These are phyloP conservation scores for Paraglomus brasilianum DNA, from an alignment of 192 early-diverging fungal genomes.

Conservation along the genomic window DNA sequence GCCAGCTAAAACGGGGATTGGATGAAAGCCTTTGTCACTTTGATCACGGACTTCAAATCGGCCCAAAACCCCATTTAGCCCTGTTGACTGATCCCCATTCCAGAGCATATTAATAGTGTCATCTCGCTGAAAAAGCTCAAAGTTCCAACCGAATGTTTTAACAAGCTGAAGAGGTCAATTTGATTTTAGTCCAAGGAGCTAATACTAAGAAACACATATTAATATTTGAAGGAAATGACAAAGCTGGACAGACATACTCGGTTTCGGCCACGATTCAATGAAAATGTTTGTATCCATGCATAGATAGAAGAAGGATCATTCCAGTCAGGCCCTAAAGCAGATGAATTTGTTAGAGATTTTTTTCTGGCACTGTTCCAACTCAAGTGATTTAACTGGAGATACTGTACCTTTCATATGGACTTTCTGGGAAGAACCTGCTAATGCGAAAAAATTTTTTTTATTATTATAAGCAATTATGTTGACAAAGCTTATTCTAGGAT, in stretches of 20 bases:
- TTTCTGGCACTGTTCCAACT: too few species aligned
- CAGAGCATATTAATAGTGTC: neutral
- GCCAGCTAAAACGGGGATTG: neutral
- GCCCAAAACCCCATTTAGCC: neutral
- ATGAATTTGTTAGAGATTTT: too few species aligned
- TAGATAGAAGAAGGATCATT: constrained; percentile 1
- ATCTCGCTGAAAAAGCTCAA: constrained; percentile 1
- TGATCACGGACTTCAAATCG: neutral
- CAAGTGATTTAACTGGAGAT: too few species aligned
- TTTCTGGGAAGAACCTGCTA: too few species aligned
- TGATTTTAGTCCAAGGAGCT: neutral
- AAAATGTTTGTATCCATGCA: constrained; percentile 1
- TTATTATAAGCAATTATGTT: too few species aligned
- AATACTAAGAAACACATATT: too few species aligned
- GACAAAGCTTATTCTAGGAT: neutral
- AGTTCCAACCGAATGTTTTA: neutral
- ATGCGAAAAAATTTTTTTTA: too few species aligned
- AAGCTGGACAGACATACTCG: too few species aligned
- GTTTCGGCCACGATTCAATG: too few species aligned
- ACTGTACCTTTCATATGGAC: too few species aligned
- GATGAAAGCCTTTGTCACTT: constrained; percentile 1
- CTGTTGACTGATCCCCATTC: neutral
- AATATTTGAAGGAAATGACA: too few species aligned
- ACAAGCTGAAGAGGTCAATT: neutral
- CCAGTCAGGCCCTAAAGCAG: neutral